Conservation (phyloP, 768 basidiomycete genomes). For the Mycena venus region DNA sequence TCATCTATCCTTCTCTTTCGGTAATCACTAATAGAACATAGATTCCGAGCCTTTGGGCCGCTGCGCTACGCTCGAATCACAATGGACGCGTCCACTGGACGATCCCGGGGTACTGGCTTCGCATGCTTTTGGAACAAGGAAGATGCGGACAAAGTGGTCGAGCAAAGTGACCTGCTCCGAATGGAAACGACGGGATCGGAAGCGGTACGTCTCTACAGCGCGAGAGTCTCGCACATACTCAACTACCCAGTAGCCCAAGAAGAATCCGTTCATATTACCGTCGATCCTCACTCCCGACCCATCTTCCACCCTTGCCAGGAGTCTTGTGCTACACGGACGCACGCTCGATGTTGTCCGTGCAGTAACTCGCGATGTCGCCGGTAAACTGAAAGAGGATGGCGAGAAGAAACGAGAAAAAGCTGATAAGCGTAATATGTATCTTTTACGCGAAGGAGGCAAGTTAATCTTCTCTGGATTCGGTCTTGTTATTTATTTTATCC, state of each 20-base stretch:
- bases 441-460: conserved; percentile 95
- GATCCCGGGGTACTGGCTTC: conserved; percentile 96
- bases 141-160: conserved; percentile 88
- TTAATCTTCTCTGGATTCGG: conserved; percentile 12
- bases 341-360: conserved; percentile 93
- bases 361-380: conserved; percentile 91
- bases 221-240: background rate
- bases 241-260: conserved; percentile 60
- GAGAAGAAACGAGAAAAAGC: conserved; percentile 89
- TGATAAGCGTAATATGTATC: conserved; percentile 96
- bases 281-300: conserved; percentile 96
- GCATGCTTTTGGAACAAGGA: conserved; percentile 96
- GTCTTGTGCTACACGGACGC: conserved; percentile 90
- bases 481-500: background rate
- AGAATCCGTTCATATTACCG: conserved; percentile 89
- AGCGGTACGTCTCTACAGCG: conserved; percentile 38
- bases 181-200: conserved; percentile 70
- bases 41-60: conserved; percentile 93
- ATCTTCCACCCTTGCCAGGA: conserved; percentile 84
- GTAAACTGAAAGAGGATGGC: conserved; percentile 88
- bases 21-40: conserved; percentile 46
- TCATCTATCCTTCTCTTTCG: background rate
- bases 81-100: conserved; percentile 83
- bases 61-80: conserved; percentile 95
- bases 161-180: conserved; percentile 81